Percentiles rank a stretch among this genome's conserved stretches.
Conservation (phyloP, 2,329 filamentous ascomycete genomes). For the Alternaria hordeiaustralica region DNA sequence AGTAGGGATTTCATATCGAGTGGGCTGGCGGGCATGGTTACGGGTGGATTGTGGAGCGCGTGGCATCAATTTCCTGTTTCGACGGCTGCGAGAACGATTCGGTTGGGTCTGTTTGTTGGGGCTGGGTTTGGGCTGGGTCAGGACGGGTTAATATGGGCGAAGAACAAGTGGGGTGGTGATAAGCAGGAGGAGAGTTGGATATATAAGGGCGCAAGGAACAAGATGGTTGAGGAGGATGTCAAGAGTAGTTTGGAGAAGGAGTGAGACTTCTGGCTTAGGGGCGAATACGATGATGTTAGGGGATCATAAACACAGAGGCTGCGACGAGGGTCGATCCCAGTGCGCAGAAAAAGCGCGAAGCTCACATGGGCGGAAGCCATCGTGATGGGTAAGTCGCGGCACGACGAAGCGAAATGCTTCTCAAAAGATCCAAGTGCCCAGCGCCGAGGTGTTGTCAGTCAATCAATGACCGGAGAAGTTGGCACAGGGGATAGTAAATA, state of each 20-base stretch:
- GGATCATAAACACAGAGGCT: no score
- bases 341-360: background rate
- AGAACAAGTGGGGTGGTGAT: slow-evolving; percentile 70
- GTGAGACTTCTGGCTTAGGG: background rate
- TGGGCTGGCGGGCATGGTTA: slow-evolving; percentile 79
- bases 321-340: no score
- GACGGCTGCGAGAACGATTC: slow-evolving; percentile 68
- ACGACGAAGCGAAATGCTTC: background rate
- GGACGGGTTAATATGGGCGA: slow-evolving; percentile 72
- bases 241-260: slow-evolving; percentile 9
- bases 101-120: slow-evolving; percentile 79
- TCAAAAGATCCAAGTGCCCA: background rate
- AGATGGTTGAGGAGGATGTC: slow-evolving; percentile 27
- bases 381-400: background rate
- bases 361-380: background rate
- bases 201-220: slow-evolving; percentile 49
- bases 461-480: background rate
- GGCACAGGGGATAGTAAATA: background rate
- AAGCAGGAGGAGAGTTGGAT: slow-evolving; percentile 50
- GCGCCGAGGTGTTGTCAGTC: background rate
- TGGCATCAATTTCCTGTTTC: slow-evolving; percentile 82
- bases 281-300: no score
- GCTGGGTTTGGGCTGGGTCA: slow-evolving; percentile 81
- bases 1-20: slow-evolving; percentile 76
- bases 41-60: slow-evolving; percentile 85